Evolutionary conservation across 1,139 yeast species (phyloP).

Genomic region (Diutina sp.): DNA sequence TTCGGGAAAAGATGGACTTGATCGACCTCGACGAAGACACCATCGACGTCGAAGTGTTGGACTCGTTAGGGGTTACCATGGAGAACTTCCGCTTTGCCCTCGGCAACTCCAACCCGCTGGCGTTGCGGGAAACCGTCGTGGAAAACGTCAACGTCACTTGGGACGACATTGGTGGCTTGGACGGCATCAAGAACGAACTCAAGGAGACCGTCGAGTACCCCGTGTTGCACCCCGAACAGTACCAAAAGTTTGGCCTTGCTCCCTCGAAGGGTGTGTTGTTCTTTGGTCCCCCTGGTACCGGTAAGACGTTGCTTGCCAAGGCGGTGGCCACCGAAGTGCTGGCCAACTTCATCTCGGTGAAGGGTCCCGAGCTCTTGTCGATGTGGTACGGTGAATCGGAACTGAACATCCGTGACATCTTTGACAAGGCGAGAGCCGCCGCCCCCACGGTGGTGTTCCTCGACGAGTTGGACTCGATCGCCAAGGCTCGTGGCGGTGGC

Average conservation of each 20-base stretch:
- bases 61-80: conserved; percentile 96
- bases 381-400: conserved; percentile 99
- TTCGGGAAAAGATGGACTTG: conserved; percentile 97
- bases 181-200: conserved; percentile 87
- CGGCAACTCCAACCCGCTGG: conserved; percentile 97
- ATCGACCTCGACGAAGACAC: conserved; percentile 97
- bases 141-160: conserved; percentile 97
- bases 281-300: conserved; percentile 99
- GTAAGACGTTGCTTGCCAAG: conserved; percentile 93
- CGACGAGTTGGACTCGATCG: conserved; percentile 96
- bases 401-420: conserved; percentile 91
- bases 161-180: conserved; percentile 96
- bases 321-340: conserved; percentile 98
- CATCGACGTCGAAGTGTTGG: conserved; percentile 93
- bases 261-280: conserved; percentile 97
- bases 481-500: conserved; percentile 92
- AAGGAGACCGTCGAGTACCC: conserved; percentile 99
- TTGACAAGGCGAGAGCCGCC: conserved; percentile 97
- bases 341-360: conserved; percentile 91
- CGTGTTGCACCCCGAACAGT: conserved; percentile 96
- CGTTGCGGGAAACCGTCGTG: conserved; percentile 97
- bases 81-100: conserved; percentile 96
- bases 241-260: conserved; percentile 92
- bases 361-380: conserved; percentile 93
- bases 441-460: conserved; percentile 97